A percentile compares a stretch with the other conserved stretches of the same genome.
phyloP scores from a whole-genome alignment of 768 basidiomycete species.

The Lactarius sp. region DNA sequence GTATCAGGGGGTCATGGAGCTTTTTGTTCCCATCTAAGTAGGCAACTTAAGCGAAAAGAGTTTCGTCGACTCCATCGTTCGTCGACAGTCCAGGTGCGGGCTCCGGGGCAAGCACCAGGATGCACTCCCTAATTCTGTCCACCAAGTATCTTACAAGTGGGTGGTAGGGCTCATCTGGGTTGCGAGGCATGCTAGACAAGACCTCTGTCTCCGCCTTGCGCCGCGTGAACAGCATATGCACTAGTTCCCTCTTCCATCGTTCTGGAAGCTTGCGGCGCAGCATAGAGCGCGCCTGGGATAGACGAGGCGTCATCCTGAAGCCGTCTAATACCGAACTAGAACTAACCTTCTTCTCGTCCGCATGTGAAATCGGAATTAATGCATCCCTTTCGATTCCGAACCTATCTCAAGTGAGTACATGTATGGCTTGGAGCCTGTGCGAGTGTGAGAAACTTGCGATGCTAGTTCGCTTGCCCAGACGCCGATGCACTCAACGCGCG shows the following conservation, averaged over 20 bases:
- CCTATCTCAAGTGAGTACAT: slow-evolving; percentile 35
- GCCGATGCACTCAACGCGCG: slow-evolving; percentile 76
- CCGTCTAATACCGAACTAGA: not conserved
- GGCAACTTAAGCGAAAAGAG: not conserved
- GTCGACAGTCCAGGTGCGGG: not conserved
- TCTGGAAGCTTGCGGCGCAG: slow-evolving; percentile 50
- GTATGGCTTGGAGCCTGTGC: not conserved
- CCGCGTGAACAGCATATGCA: slow-evolving; percentile 71
- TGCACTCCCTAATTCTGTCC: slow-evolving; percentile 25
- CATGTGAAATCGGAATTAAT: slow-evolving; percentile 61
- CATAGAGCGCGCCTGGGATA: slow-evolving; percentile 56
- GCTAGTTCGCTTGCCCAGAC: slow-evolving; percentile 64
- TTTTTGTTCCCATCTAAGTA: not conserved
- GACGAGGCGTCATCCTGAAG: not conserved
- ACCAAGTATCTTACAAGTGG: slow-evolving; percentile 29
- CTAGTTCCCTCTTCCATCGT: slow-evolving; percentile 77
- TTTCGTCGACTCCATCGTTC: no score
- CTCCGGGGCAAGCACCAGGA: not conserved
- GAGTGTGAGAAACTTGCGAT: slow-evolving; percentile 39
- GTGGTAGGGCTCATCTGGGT: slow-evolving; percentile 14
- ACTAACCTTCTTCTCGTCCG: slow-evolving; percentile 72
- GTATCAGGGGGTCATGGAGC: not conserved
- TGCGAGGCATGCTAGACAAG: slow-evolving; percentile 32
- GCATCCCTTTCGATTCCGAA: slow-evolving; percentile 54
- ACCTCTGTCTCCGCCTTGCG: slow-evolving; percentile 93